A percentile compares a stretch with the other conserved stretches of the same genome.
Conservation (phyloP, 2,329 filamentous ascomycete species). For the Fusarium piperis region DNA sequence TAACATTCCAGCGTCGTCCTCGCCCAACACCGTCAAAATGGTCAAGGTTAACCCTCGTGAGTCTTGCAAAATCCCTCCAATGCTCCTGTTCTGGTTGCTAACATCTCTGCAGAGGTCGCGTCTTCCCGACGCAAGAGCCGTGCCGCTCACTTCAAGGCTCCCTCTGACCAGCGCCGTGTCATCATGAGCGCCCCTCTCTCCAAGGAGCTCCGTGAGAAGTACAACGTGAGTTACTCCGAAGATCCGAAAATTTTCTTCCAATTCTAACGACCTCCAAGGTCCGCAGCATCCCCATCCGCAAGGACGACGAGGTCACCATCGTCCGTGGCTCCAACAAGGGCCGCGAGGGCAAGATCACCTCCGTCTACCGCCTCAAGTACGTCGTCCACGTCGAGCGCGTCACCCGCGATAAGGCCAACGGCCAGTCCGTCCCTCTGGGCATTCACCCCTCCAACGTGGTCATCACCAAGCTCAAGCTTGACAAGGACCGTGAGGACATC, state of each 20-base stretch:
- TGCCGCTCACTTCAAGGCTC: constrained; percentile 97
- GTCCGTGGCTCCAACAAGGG: constrained; percentile 96
- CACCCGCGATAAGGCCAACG: constrained; percentile 95
- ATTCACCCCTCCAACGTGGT: constrained; percentile 97
- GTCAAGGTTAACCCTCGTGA: constrained; percentile 74
- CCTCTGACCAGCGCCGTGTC: constrained; percentile 90
- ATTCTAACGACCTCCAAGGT: constrained; percentile 60
- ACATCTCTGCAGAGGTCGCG: constrained; percentile 59
- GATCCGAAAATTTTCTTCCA: background rate
- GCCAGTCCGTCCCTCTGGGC: constrained; percentile 93
- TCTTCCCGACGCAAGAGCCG: constrained; percentile 98
- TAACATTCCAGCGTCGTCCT: constrained; percentile 37
- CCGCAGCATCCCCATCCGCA: constrained; percentile 95
- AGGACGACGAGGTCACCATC: constrained; percentile 95
- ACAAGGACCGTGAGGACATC: constrained; percentile 92
- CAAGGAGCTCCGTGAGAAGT: constrained; percentile 98
- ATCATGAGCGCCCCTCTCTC: constrained; percentile 97
- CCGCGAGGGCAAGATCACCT: constrained; percentile 97
- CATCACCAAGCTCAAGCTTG: constrained; percentile 98
- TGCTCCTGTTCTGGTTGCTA: constrained; percentile 2
- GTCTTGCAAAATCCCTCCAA: constrained; percentile 36
- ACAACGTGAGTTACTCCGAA: constrained; percentile 77
- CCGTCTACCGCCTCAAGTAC: constrained; percentile 98
- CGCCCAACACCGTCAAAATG: constrained; percentile 64
- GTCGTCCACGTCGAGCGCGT: constrained; percentile 97